Evolutionary conservation across 2,329 filamentous ascomycete species (phyloP).

Genomic region (Phaeoacremonium minimum): DNA sequence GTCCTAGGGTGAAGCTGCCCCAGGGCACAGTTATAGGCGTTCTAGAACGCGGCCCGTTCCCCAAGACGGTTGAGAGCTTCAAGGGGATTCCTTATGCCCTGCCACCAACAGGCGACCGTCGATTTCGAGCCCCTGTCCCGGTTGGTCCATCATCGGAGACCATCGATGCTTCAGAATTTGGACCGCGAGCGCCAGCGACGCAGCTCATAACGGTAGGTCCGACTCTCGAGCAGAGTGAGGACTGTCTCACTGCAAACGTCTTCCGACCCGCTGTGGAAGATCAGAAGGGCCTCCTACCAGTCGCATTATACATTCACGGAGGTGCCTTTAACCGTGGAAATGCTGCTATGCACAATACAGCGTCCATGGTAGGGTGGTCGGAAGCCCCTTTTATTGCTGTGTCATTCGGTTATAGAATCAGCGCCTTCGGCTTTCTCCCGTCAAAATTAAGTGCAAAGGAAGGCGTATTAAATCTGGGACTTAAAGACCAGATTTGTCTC

Average conservation of each 20-base stretch:
- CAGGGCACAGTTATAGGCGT: no score
- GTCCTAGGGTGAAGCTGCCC: no score
- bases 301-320: constrained; percentile 38
- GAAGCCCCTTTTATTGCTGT: constrained; percentile 40
- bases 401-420: constrained; percentile 47
- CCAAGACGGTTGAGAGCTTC: no score
- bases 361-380: constrained; percentile 44
- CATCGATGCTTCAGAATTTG: constrained; percentile 17
- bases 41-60: no score
- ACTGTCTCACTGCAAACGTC: constrained; percentile 19
- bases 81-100: constrained; percentile 33
- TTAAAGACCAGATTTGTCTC: constrained; percentile 45
- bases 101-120: constrained; percentile 35
- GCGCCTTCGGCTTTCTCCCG: constrained; percentile 57
- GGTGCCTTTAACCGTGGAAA: constrained; percentile 38
- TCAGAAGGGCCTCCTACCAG: constrained; percentile 20
- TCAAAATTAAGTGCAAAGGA: constrained; percentile 42
- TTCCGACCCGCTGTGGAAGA: no score
- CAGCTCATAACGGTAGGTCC: constrained; percentile 11
- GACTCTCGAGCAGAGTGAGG: constrained; percentile 14
- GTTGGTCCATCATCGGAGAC: constrained; percentile 13
- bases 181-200: constrained; percentile 12
- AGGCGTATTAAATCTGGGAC: constrained; percentile 52
- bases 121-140: constrained; percentile 30
- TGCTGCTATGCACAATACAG: constrained; percentile 39